Conservation (phyloP, 768 basidiomycete species). For the Rhodotorula diobovata region DNA sequence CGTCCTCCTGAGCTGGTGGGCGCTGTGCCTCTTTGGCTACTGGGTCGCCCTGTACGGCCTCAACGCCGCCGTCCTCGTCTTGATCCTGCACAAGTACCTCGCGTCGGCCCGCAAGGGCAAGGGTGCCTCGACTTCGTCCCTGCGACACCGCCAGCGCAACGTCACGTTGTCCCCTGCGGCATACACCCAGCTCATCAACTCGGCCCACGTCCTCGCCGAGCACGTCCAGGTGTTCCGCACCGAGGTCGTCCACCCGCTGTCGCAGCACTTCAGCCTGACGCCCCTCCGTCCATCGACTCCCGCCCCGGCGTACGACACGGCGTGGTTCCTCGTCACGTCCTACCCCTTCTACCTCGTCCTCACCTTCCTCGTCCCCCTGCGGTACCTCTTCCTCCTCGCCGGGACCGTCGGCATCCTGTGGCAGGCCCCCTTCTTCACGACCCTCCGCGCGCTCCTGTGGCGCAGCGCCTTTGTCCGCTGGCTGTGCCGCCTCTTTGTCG, state of each 20-base stretch:
- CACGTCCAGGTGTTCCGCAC: conserved; percentile 33
- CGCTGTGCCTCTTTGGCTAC: conserved; percentile 41
- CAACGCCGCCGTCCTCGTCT: conserved; percentile 31
- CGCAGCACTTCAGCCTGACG: conserved; percentile 28
- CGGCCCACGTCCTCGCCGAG: conserved; percentile 25
- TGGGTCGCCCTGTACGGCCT: conserved; percentile 38
- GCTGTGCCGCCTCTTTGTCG: conserved; percentile 4
- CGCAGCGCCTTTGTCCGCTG: conserved; percentile 29
- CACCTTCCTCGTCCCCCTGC: conserved; percentile 36
- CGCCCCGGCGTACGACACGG: conserved; percentile 35
- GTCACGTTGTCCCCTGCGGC: conserved; percentile 31
- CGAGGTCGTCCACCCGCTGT: conserved; percentile 32
- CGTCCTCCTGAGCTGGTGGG: conserved; percentile 44
- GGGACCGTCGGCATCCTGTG: conserved; percentile 41
- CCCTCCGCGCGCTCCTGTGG: conserved; percentile 29
- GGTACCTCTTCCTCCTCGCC: conserved; percentile 36
- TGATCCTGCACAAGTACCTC: conserved; percentile 23
- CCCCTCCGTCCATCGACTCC: conserved; percentile 19
- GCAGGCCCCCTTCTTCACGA: conserved; percentile 38
- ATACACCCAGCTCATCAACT: conserved; percentile 28
- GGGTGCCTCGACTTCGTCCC: neutral
- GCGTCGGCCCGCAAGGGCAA: conserved; percentile 14
- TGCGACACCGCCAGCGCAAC: conserved; percentile 3
- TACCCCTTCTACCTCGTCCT: conserved; percentile 42
- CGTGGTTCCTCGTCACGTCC: conserved; percentile 42